Base-by-base conservation (phyloP, 305 asterid genomes). In the Ilex paraguariensis region DNA sequence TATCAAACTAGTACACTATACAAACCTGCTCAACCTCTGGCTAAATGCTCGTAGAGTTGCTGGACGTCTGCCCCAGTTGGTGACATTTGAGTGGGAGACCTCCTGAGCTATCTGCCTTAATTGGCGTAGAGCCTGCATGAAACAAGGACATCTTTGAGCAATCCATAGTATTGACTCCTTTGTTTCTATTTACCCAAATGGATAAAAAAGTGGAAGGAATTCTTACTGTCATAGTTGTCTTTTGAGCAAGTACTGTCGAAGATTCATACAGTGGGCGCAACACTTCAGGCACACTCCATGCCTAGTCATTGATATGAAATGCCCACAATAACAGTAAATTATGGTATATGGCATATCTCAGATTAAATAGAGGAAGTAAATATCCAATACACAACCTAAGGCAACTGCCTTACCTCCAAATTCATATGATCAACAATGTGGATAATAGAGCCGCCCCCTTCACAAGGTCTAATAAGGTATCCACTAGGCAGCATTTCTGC, bases 401-500 rank as follows among this genome's bases (percentile, higher is more conserved):
- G 30, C 14, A n/a, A 50, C 15, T 49, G 33, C 28, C 31, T 64
- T 69, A 88, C 97, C 96, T 87, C 97, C 69, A 87, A 74, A 74
- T 85, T 84, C 80, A 90, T 71, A 77, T 90, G 97, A 78, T 90
- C 97, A 30, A 90, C 97, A 59, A 90, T 79, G 73, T 90, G 95
- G 75, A 90, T 87, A 51, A 90, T 82, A 3, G 97, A 90, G 31
- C 97, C 95, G 54, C 96, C 95, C 13, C 97, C 97, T 33, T 90
- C 97, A 69, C 95, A 90, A 58, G 95, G 95, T 74, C 97, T 87
- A 70, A 90, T 80, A 51, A 90, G 78, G 84, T 82, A 90, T 50
- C 97, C 97, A 81, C 97, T 87, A 40, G 97, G 87, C 73, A 87
- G 69, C 84, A 90, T 75, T 77, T 90, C 97, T 12, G 96, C 97